Evolutionary conservation across 768 basidiomycete species (phyloP), one percentile per base, ranked within the genome.

Genomic region (Rhizopogon sp.): DNA sequence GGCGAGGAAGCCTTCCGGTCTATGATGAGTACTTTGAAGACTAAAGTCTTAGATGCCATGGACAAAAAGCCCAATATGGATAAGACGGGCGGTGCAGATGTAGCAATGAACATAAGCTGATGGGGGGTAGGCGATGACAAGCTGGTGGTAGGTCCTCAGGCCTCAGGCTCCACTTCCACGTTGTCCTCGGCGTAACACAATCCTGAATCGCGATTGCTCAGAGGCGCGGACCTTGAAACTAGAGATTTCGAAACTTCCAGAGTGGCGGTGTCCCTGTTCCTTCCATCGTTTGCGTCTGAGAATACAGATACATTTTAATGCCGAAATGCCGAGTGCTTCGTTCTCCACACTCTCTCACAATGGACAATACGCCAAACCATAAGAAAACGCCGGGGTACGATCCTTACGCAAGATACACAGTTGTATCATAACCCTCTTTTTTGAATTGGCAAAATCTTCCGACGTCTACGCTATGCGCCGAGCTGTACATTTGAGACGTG

Each of bases 331-430:
- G 68, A 70, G 41, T 50, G 40, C 59, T 60, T 58, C 55, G 43
- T 54, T 69, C 64, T 69, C 68, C 68, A 70, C 68, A 71, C 16
- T 71, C 66, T 71, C 69, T 60, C 69, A 69, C 68, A 58, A 55
- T 62, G 20, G 45, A 33, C 49, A 60, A 35, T 47, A 20, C 60
- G 58, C 60, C 47, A 46, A 69, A 67, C 60, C 65, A 60, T 71
- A 60, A 66, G 33, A 62, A 60, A 60, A 29, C 39, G 69, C 65
- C 60, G 64, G 66, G 56, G 65, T 58, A 55, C 61, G 42, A 56
- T 59, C 60, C 58, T 69, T 69, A 69, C 65, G 67, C 60, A 69
- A 71, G 58, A 44, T 10, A 58, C 49, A 50, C 50, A 52, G 55
- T 16, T 56, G 50, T 64, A 58, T 57, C 53, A 64, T 63, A 57